Percentiles rank a stretch among this genome's conserved stretches.
Evolutionary conservation across 495 filamentous ascomycete species (phyloP).

Genomic region (Aspergillus homomorphus): DNA sequence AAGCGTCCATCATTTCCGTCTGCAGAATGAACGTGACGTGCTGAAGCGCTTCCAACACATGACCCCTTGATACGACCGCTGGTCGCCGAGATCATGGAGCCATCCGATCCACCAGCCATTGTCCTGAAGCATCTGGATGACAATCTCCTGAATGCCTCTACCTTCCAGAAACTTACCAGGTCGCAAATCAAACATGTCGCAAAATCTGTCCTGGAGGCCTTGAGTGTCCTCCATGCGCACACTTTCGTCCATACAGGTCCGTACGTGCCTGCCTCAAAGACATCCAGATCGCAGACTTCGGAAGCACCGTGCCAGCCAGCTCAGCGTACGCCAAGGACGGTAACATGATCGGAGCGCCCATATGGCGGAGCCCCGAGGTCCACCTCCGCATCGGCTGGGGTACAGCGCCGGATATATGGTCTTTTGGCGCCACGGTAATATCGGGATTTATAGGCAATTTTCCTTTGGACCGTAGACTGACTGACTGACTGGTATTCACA

Average conservation of each 20-base stretch:
- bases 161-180: constrained; percentile 30
- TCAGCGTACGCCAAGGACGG: constrained; percentile 35
- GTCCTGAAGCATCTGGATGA: constrained; percentile 43
- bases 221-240: constrained; percentile 37
- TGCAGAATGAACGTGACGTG: constrained; percentile 43
- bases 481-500: background rate
- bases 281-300: constrained; percentile 37
- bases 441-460: constrained; percentile 2
- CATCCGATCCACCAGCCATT: constrained; percentile 37
- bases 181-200: constrained; percentile 42
- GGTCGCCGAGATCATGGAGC: constrained; percentile 32
- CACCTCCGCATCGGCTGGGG: constrained; percentile 28
- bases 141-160: constrained; percentile 31
- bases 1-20: constrained; percentile 33
- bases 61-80: constrained; percentile 16
- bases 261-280: constrained; percentile 30
- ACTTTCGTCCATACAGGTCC: constrained; percentile 40
- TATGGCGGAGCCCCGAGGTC: constrained; percentile 37
- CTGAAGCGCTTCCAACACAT: constrained; percentile 35
- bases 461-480: constrained; percentile 6
- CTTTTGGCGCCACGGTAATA: constrained; percentile 35
- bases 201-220: constrained; percentile 35
- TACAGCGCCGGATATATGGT: constrained; percentile 42
- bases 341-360: constrained; percentile 30
- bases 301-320: constrained; percentile 28